phyloP scores from a whole-genome alignment of 768 basidiomycete genomes.

The Rubroboletus pulcherrimus region DNA sequence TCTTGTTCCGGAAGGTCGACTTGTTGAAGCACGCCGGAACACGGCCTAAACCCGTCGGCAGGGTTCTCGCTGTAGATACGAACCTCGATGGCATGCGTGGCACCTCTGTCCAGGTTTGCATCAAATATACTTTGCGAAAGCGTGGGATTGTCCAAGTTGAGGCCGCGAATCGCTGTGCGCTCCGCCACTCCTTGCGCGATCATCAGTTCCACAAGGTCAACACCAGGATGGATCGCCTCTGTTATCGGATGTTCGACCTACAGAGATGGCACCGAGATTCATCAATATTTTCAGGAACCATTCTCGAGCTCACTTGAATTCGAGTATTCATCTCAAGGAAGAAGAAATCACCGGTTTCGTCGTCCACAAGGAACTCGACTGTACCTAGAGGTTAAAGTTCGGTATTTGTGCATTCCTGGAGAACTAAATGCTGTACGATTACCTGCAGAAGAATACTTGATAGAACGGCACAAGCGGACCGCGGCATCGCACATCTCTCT shows the following conservation, averaged over 20 bases:
- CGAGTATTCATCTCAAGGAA: constrained; percentile 75
- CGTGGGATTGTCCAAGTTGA: constrained; percentile 19
- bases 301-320: constrained; percentile 41
- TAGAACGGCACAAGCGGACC: constrained; percentile 41
- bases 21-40: constrained; percentile 58
- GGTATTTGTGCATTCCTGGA: neutral
- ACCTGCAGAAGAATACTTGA: constrained; percentile 61
- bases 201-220: constrained; percentile 67
- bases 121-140: constrained; percentile 41
- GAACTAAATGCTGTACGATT: neutral
- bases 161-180: constrained; percentile 12
- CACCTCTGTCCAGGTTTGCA: constrained; percentile 10
- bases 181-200: constrained; percentile 51
- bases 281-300: neutral
- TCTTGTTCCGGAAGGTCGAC: constrained; percentile 41
- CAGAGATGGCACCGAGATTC: neutral
- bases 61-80: constrained; percentile 66
- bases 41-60: constrained; percentile 50
- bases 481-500: constrained; percentile 53
- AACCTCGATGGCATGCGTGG: constrained; percentile 48
- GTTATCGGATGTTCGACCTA: constrained; percentile 70
- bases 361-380: constrained; percentile 63
- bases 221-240: constrained; percentile 48
- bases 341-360: constrained; percentile 49
- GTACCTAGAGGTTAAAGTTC: constrained; percentile 40